Conservation (phyloP, 805 yeast genomes). For the Nakazawaea holstii region DNA sequence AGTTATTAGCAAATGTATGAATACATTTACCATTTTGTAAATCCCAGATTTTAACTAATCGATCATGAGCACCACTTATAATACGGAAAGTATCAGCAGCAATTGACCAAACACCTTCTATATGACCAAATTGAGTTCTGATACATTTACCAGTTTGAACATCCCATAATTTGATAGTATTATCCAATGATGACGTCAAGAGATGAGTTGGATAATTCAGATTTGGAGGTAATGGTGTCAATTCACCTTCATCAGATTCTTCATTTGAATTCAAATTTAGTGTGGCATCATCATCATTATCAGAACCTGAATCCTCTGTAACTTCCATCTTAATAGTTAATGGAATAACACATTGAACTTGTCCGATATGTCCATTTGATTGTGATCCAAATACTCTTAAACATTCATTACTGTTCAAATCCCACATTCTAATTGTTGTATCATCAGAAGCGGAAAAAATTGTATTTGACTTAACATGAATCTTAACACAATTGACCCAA, state of each 20-base stretch:
- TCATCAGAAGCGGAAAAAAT: conserved; percentile 90
- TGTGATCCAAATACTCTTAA: conserved; percentile 60
- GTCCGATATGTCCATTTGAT: conserved; percentile 81
- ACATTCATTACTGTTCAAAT: conserved; percentile 73
- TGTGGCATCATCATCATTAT: conserved; percentile 22
- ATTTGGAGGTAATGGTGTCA: conserved; percentile 12
- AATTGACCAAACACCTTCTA: conserved; percentile 97
- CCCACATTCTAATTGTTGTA: conserved; percentile 93
- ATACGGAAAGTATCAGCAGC: conserved; percentile 95
- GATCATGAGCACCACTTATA: conserved; percentile 92
- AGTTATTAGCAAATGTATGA: conserved; percentile 82
- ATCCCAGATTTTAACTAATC: conserved; percentile 90
- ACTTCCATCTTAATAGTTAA: conserved; percentile 62
- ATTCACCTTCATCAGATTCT: conserved; percentile 6
- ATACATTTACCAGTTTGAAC: conserved; percentile 81
- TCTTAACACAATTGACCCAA: conserved; percentile 86
- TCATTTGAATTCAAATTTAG: conserved; percentile 8
- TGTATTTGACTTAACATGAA: conserved; percentile 73
- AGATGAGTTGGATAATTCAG: conserved; percentile 70
- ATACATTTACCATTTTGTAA: conserved; percentile 89
- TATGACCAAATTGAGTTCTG: conserved; percentile 94
- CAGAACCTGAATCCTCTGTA: conserved; percentile 43
- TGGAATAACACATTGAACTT: conserved; percentile 89
- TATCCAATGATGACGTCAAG: conserved; percentile 83
- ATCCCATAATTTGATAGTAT: conserved; percentile 92